These are phyloP conservation scores for Penicillium desertorum DNA, from an alignment of 495 filamentous ascomycete genomes.

Conservation along the genomic window DNA sequence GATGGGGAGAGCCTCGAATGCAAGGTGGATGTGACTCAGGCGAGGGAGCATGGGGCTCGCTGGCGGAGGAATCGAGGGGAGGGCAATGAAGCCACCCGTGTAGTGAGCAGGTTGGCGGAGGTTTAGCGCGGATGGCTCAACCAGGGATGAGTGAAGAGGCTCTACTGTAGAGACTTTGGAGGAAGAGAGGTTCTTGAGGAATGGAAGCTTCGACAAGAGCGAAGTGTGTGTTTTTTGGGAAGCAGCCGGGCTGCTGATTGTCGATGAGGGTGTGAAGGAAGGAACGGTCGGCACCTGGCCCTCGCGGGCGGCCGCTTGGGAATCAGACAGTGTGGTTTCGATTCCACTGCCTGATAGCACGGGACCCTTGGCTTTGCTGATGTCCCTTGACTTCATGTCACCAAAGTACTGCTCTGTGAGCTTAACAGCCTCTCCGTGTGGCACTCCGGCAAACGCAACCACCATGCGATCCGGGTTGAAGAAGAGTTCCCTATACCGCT, in stretches of 20 bases:
- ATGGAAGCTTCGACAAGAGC: slow-evolving; percentile 82
- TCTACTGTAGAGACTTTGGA: slow-evolving; percentile 58
- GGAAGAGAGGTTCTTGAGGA: slow-evolving; percentile 86
- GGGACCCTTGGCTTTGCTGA: slow-evolving; percentile 39
- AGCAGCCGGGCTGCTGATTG: slow-evolving; percentile 37
- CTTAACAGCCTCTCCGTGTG: slow-evolving; percentile 75
- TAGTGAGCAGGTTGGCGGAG: slow-evolving; percentile 73
- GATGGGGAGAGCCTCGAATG: slow-evolving; percentile 93
- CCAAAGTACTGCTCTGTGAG: slow-evolving; percentile 86
- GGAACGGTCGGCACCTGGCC: slow-evolving; percentile 40
- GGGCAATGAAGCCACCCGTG: slow-evolving; percentile 86
- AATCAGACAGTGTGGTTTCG: slow-evolving; percentile 55
- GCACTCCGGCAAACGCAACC: slow-evolving; percentile 90
- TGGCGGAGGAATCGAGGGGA: slow-evolving; percentile 75
- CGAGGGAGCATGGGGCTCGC: slow-evolving; percentile 74
- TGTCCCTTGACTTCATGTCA: slow-evolving; percentile 65
- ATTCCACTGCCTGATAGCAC: slow-evolving; percentile 57
- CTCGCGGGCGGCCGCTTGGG: slow-evolving; percentile 39
- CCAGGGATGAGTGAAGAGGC: slow-evolving; percentile 40
- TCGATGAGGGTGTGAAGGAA: slow-evolving; percentile 46
- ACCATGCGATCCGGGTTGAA: slow-evolving; percentile 89
- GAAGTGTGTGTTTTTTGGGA: slow-evolving; percentile 49
- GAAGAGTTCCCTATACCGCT: slow-evolving; percentile 78
- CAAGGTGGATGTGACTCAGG: slow-evolving; percentile 88
- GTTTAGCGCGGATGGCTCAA: slow-evolving; percentile 52